Conservation (phyloP, 164 flowering plant genomes). For the Litsea cubeba region DNA sequence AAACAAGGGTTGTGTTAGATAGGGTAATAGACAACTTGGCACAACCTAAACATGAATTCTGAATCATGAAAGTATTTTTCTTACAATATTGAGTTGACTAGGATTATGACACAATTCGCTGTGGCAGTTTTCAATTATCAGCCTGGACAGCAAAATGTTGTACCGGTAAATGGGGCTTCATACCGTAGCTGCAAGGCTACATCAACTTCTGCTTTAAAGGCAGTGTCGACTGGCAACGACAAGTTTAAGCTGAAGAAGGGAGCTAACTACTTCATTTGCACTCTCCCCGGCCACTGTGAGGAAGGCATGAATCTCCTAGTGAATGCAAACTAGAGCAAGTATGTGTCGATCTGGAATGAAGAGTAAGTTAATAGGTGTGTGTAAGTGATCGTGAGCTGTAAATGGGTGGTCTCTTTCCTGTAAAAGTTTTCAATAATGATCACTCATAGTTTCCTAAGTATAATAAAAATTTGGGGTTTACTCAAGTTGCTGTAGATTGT, state of each 20-base stretch:
- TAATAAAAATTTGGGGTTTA: background rate
- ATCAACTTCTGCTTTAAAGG: background rate
- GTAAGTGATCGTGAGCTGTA: too few relatives aligned
- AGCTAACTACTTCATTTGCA: conserved; percentile 15
- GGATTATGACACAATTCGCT: too few relatives aligned
- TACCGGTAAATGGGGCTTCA: conserved; percentile 5
- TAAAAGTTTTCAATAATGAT: background rate
- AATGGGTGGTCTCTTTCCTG: background rate
- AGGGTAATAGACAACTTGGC: too few relatives aligned
- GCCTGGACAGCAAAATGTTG: conserved; percentile 10
- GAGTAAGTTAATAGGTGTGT: background rate
- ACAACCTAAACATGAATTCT: too few relatives aligned
- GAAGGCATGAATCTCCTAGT: conserved; percentile 16
- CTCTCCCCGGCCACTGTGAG: conserved; percentile 10
- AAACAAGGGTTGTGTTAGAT: too few relatives aligned
- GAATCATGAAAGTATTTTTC: too few relatives aligned
- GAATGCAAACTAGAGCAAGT: conserved; percentile 8
- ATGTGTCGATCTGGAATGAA: background rate
- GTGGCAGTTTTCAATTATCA: conserved; percentile 17
- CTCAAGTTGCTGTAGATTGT: too few relatives aligned
- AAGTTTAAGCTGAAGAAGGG: conserved; percentile 15
- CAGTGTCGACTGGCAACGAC: conserved; percentile 11
- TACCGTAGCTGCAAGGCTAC: conserved; percentile 12
- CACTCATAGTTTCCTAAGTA: background rate
- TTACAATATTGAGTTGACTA: too few relatives aligned